Base-by-base conservation (phyloP, 169 alveolate genomes). In the Plasmodium malariae region DNA sequence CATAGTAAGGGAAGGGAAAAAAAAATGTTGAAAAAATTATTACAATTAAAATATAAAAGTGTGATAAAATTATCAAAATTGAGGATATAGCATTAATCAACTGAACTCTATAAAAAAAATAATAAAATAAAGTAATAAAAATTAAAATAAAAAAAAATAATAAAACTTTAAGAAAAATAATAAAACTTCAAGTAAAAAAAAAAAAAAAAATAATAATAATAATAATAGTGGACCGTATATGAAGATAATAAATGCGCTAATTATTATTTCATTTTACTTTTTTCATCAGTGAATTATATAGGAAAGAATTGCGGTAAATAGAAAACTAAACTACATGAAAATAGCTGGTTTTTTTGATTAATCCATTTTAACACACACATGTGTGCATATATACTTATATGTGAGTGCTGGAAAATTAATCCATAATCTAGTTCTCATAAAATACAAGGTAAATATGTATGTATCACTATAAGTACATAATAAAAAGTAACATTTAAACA, bases 251-350 rank as follows among this genome's bases (percentile, higher is more conserved):
- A 73, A 30, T 55, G 17, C 34, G 21, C 24, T 12, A 34, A 34
- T 17, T 30, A 55, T 49, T 32, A 32, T 43, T 28, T 43, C 34
- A 28, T 73, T 73, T 55, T 43, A 26, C 24, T 19, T n/a, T 73
- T 57, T 73, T 48, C 87, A 54, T 73, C 68, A 73, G 34, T 55
- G 71, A 54, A 73, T 37, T 57, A 45, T 32, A 19, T 54, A 11
- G 24, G 34, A 57, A 73, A 34, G 62, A 37, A 21, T 73, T 73
- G 7, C 32, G 24, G 37, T 28, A 49, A 71, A 49, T n/a, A 30
- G 55, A 26, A 49, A 51, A 24, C 24, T 30, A 67, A 19, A 36
- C 37, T 73, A 73, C 37, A 45, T 55, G 34, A 48, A 37, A 55
- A 73, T 32, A 28, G 71, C 60, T 6, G 32, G 55, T 49, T 73